These are phyloP conservation scores for Rhododendron simsii DNA, from an alignment of 148 eudicot genomes.

Conservation along the genomic window DNA sequence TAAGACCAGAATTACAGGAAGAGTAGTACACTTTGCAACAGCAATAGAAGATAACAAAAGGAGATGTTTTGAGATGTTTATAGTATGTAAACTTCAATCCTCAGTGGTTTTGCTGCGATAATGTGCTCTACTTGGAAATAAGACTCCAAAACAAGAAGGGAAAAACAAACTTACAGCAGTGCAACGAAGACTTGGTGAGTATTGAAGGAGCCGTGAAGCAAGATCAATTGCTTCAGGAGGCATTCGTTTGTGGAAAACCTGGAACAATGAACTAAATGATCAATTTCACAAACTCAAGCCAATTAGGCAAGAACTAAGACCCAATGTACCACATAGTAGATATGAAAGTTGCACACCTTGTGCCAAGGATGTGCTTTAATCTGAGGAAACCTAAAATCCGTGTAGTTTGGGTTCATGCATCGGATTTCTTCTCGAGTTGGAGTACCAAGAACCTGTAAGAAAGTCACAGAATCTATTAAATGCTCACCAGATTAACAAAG, in stretches of 20 bases:
- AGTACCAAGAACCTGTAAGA: constrained; percentile 87
- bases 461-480: constrained; percentile 1
- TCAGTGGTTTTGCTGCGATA: background rate
- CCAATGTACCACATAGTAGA: background rate
- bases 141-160: background rate
- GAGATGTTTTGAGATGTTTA: background rate
- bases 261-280: constrained; percentile 19
- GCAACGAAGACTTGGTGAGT: constrained; percentile 88
- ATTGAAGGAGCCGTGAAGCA: constrained; percentile 77
- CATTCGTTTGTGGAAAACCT: constrained; percentile 83
- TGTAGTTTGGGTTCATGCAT: constrained; percentile 94
- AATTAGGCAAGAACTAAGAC: background rate
- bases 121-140: background rate
- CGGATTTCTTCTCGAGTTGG: constrained; percentile 98
- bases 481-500: background rate
- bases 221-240: constrained; percentile 95
- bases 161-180: constrained; percentile 63
- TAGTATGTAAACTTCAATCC: background rate
- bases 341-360: constrained; percentile 46
- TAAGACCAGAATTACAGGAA: background rate
- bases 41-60: background rate
- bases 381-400: constrained; percentile 95
- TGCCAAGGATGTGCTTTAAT: constrained; percentile 98
- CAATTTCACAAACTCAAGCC: constrained; percentile 1
- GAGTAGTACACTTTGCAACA: background rate